Conservation (phyloP, 2,329 filamentous ascomycete species). For the Corniculantispora saksenae region DNA sequence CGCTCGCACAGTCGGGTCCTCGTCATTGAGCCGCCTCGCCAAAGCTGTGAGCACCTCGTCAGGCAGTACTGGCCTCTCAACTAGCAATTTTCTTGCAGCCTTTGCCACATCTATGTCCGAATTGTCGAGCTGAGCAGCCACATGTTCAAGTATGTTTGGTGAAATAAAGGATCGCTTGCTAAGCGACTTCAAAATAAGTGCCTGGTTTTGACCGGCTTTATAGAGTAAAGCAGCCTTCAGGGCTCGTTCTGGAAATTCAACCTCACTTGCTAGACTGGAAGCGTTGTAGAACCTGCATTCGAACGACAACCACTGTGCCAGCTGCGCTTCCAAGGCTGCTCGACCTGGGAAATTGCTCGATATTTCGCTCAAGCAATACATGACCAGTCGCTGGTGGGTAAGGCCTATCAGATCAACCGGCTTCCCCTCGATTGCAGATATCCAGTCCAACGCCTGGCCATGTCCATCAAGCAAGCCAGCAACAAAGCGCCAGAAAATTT, state of each 20-base stretch:
- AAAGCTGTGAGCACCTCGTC: no score
- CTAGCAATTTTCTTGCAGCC: not conserved
- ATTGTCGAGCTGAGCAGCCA: not conserved
- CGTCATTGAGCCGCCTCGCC: no score
- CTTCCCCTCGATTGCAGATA: constrained; percentile 33
- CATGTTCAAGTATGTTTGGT: not conserved
- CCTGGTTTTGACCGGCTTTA: not conserved
- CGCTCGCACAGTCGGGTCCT: no score
- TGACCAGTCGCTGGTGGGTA: constrained; percentile 39
- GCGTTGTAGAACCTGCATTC: constrained; percentile 22
- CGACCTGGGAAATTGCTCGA: constrained; percentile 17
- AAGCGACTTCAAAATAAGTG: not conserved
- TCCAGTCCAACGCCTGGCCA: constrained; percentile 26
- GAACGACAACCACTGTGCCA: constrained; percentile 27
- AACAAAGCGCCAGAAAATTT: constrained; percentile 45
- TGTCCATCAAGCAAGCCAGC: constrained; percentile 36
- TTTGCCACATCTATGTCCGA: not conserved
- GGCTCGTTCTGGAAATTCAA: constrained; percentile 23
- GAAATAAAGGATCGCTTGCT: not conserved
- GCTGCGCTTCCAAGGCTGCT: constrained; percentile 20
- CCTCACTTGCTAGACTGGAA: constrained; percentile 20
- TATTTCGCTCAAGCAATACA: constrained; percentile 39
- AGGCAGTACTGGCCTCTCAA: no score
- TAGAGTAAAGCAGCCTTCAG: constrained; percentile 17
- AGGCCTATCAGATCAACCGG: constrained; percentile 39